Conservation (phyloP, 2,329 filamentous ascomycete genomes). For the Epichloe glyceriae region DNA sequence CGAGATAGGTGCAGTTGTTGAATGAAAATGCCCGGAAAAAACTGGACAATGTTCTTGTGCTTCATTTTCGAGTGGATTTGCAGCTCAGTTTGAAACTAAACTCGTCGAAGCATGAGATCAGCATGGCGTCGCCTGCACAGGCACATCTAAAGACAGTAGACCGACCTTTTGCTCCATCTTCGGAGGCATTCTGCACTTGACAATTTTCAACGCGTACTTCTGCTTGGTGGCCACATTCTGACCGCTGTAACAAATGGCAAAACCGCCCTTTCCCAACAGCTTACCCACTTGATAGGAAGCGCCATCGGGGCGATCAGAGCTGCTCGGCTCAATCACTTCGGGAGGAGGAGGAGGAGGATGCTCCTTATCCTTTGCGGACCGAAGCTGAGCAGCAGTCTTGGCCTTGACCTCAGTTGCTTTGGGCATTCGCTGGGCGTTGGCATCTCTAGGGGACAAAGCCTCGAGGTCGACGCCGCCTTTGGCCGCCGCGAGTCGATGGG, state of each 20-base stretch:
- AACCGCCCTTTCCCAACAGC: slow-evolving; percentile 67
- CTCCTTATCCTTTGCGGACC: slow-evolving; percentile 50
- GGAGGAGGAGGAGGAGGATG: slow-evolving; percentile 52
- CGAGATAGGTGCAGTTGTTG: slow-evolving; percentile 78
- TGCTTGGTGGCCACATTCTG: slow-evolving; percentile 53
- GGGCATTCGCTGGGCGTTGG: slow-evolving; percentile 44
- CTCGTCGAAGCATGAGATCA: not conserved
- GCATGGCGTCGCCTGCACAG: not conserved
- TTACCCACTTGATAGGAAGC: slow-evolving; percentile 62
- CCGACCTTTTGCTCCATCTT: slow-evolving; percentile 75
- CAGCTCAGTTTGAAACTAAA: slow-evolving; percentile 64
- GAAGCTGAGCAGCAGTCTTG: slow-evolving; percentile 39
- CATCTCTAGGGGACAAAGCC: slow-evolving; percentile 52
- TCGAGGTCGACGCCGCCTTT: slow-evolving; percentile 44
- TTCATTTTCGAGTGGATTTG: slow-evolving; percentile 98
- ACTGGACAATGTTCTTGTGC: slow-evolving; percentile 91
- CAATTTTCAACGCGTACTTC: slow-evolving; percentile 67
- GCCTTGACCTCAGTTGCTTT: slow-evolving; percentile 36
- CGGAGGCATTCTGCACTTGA: slow-evolving; percentile 67
- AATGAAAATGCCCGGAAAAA: slow-evolving; percentile 89
- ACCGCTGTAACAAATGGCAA: slow-evolving; percentile 69
- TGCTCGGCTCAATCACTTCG: slow-evolving; percentile 48
- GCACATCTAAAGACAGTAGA: not conserved
- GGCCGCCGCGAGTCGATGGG: slow-evolving; percentile 32
- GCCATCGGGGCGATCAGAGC: slow-evolving; percentile 55